These are phyloP conservation scores for Flueggea neowawraea DNA, from an alignment of 441 rosid genomes.

Conservation along the genomic window DNA sequence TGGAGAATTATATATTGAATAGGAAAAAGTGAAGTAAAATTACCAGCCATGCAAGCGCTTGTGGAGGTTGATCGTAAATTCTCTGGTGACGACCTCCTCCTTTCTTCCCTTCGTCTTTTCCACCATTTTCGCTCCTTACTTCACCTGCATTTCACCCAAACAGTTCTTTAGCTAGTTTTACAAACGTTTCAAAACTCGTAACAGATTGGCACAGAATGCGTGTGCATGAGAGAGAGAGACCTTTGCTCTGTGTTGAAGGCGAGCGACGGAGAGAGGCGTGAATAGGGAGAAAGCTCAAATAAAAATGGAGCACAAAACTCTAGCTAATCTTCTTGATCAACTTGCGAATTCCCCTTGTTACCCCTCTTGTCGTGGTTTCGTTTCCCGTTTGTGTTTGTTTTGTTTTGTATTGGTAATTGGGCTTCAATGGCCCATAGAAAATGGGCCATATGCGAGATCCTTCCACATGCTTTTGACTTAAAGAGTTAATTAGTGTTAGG, in stretches of 20 bases:
- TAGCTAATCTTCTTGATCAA: background rate
- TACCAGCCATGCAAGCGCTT: slow-evolving; percentile 95
- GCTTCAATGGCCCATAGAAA: too few species aligned
- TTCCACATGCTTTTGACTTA: too few species aligned
- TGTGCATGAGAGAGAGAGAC: too few species aligned
- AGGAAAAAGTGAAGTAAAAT: background rate
- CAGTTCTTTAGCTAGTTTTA: background rate
- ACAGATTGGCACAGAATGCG: too few species aligned
- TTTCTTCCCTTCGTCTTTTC: slow-evolving; percentile 74
- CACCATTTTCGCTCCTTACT: slow-evolving; percentile 38
- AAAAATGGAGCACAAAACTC: slow-evolving; percentile 1
- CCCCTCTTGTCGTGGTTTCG: too few species aligned
- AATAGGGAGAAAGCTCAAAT: too few species aligned
- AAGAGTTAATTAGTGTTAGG: too few species aligned
- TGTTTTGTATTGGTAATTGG: too few species aligned
- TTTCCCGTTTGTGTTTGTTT: too few species aligned
- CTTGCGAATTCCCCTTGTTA: background rate
- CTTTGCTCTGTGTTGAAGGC: too few species aligned
- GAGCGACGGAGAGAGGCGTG: too few species aligned
- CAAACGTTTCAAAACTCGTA: too few species aligned
- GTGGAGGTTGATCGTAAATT: slow-evolving; percentile 89
- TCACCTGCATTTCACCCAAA: slow-evolving; percentile 19
- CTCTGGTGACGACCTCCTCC: slow-evolving; percentile 90
- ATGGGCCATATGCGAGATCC: background rate
- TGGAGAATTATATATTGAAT: background rate